A percentile compares a stretch with the other conserved stretches of the same genome.
Evolutionary conservation across 2,329 filamentous ascomycete species (phyloP).

Genomic region (Ophiobolus disseminans): DNA sequence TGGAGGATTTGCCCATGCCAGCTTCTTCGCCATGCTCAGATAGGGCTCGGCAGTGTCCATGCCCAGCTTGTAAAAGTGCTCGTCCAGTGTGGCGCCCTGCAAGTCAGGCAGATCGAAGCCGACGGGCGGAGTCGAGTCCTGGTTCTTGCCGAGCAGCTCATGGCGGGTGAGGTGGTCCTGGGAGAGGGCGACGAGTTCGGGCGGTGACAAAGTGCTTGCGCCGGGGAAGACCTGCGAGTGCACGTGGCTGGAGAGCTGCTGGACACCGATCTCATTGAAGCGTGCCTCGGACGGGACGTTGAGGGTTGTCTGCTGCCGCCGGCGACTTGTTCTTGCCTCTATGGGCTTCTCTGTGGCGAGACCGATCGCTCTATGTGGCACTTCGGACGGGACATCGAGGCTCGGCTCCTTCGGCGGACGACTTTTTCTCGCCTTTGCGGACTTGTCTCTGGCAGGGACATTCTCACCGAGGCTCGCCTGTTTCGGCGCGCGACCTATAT

Average conservation of each 20-base stretch:
- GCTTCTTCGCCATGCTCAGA: conserved; percentile 74
- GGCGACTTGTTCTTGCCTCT: conserved; percentile 9
- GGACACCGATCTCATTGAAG: conserved; percentile 92
- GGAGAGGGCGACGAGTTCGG: conserved; percentile 79
- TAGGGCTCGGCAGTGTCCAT: conserved; percentile 88
- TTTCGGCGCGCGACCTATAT: too few species aligned
- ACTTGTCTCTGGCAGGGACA: too few species aligned
- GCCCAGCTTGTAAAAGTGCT: conserved; percentile 91
- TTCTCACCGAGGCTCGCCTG: too few species aligned
- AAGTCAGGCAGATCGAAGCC: conserved; percentile 84
- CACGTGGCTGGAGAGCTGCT: conserved; percentile 86
- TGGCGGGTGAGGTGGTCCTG: conserved; percentile 83
- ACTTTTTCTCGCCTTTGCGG: too few species aligned
- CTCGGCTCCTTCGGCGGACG: too few species aligned
- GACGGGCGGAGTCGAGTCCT: conserved; percentile 74
- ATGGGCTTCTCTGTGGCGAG: conserved; percentile 31
- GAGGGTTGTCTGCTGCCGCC: conserved; percentile 17
- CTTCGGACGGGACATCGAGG: too few species aligned
- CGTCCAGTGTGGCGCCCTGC: conserved; percentile 82
- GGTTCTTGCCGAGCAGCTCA: conserved; percentile 88
- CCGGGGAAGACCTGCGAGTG: conserved; percentile 81
- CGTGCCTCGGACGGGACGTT: conserved; percentile 67
- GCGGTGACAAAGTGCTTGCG: conserved; percentile 61
- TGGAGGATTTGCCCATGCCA: conserved; percentile 67
- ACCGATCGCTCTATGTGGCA: too few species aligned